These are phyloP conservation scores for Drechslerella dactyloides DNA, from an alignment of 2,329 filamentous ascomycete species.

Conservation along the genomic window DNA sequence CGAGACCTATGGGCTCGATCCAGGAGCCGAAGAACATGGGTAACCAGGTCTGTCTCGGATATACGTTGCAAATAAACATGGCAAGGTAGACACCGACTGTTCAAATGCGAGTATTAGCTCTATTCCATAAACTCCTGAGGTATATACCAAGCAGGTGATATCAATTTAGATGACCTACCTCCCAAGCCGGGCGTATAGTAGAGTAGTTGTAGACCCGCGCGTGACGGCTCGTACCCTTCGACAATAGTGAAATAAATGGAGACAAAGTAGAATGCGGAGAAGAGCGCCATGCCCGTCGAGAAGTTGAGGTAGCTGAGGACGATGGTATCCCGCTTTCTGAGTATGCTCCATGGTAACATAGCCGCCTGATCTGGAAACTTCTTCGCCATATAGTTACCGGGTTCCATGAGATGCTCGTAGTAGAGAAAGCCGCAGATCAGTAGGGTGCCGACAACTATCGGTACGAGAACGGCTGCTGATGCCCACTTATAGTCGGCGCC, in stretches of 20 bases:
- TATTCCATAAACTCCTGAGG: too few relatives aligned
- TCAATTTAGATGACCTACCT: constrained; percentile 57
- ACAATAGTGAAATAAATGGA: constrained; percentile 72
- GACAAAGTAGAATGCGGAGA: constrained; percentile 71
- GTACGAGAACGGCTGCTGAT: constrained; percentile 62
- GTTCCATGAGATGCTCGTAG: constrained; percentile 65
- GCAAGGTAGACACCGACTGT: constrained; percentile 65
- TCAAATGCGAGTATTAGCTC: background rate
- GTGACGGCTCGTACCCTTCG: constrained; percentile 62
- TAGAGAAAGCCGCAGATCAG: constrained; percentile 60
- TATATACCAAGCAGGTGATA: background rate
- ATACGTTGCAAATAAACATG: constrained; percentile 67
- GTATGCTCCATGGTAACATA: constrained; percentile 70
- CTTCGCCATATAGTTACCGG: constrained; percentile 58
- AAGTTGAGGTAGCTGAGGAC: constrained; percentile 70
- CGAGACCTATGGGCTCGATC: constrained; percentile 67
- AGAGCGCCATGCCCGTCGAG: constrained; percentile 62
- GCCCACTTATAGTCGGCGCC: constrained; percentile 65
- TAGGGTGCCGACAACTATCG: constrained; percentile 61
- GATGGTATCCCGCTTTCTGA: constrained; percentile 66
- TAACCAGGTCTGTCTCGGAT: constrained; percentile 68
- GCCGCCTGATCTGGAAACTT: constrained; percentile 57
- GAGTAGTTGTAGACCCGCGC: constrained; percentile 66
- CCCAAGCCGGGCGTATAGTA: constrained; percentile 70
- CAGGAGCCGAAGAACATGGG: constrained; percentile 66